Percentiles rank a stretch among this genome's conserved stretches.
Conservation (phyloP, 768 basidiomycete genomes). For the Chalciporus pseudorubinellus region DNA sequence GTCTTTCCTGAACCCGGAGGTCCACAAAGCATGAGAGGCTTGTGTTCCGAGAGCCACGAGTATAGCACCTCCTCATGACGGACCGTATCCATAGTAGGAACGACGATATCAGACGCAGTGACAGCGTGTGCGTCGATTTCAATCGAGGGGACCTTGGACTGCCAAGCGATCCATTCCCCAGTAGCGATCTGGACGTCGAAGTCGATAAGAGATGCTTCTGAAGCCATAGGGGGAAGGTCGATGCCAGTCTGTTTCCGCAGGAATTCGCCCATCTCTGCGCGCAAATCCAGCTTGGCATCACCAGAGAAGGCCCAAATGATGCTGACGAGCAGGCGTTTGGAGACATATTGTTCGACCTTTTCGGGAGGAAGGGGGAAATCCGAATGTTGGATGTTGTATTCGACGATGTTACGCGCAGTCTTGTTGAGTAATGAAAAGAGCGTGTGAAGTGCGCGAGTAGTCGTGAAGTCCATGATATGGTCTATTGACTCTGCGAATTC, state of each 20-base stretch:
- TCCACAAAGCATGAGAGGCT: conserved; percentile 96
- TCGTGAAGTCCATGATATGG: conserved; percentile 99
- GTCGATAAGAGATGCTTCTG: conserved; percentile 87
- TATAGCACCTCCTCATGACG: conserved; percentile 98
- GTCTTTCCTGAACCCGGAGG: conserved; percentile 99
- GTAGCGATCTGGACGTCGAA: conserved; percentile 86
- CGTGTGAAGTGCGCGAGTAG: conserved; percentile 87
- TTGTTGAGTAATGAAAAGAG: conserved; percentile 98
- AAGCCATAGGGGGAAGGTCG: conserved; percentile 74
- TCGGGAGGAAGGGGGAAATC: conserved; percentile 90
- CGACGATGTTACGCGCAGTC: conserved; percentile 87
- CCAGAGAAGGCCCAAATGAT: conserved; percentile 99
- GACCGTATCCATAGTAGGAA: conserved; percentile 97
- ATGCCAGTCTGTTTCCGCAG: conserved; percentile 82
- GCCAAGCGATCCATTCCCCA: conserved; percentile 92
- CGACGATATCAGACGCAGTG: conserved; percentile 93
- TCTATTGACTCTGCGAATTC: conserved; percentile 80
- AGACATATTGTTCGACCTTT: conserved; percentile 86
- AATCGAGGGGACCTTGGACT: conserved; percentile 86
- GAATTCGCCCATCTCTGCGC: conserved; percentile 88
- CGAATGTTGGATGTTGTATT: conserved; percentile 91
- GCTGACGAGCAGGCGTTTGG: conserved; percentile 84
- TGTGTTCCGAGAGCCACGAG: conserved; percentile 98
- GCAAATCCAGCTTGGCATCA: conserved; percentile 87
- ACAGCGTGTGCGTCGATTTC: conserved; percentile 97